Evolutionary conservation across 2,329 filamentous ascomycete species (phyloP).

Genomic region (Nemania bipapillata): DNA sequence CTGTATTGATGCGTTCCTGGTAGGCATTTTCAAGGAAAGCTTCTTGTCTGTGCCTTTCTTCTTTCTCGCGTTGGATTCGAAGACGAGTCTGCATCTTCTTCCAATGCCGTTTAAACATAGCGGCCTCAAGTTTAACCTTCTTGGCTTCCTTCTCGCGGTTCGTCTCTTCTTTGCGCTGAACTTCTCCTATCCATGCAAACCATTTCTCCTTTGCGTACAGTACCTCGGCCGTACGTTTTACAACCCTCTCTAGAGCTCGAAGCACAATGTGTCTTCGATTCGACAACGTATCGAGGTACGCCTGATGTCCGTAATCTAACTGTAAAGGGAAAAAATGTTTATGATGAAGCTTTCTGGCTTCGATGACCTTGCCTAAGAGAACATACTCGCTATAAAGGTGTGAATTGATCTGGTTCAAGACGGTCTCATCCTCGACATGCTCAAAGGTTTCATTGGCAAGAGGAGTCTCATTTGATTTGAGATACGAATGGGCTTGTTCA

Average conservation of each 20-base stretch:
- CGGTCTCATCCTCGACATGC: constrained; percentile 52
- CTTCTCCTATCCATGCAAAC: constrained; percentile 60
- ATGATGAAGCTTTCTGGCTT: constrained; percentile 46
- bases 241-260: constrained; percentile 56
- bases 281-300: constrained; percentile 49
- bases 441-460: constrained; percentile 56
- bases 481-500: constrained; percentile 52
- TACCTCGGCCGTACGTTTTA: constrained; percentile 56
- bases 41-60: constrained; percentile 58
- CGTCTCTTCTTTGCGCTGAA: constrained; percentile 58
- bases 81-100: constrained; percentile 57
- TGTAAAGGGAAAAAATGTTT: constrained; percentile 49
- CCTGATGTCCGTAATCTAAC: constrained; percentile 51
- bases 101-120: constrained; percentile 60
- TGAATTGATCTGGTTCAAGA: constrained; percentile 54
- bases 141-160: constrained; percentile 60
- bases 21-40: constrained; percentile 58
- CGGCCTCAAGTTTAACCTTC: constrained; percentile 61
- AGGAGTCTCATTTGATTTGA: constrained; percentile 51
- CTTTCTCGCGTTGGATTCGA: constrained; percentile 53
- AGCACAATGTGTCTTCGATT: constrained; percentile 50
- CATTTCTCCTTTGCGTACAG: constrained; percentile 60
- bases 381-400: constrained; percentile 54
- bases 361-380: constrained; percentile 44
- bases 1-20: constrained; percentile 54